Conservation (phyloP, 768 basidiomycete genomes). For the Tylopilus felleus region DNA sequence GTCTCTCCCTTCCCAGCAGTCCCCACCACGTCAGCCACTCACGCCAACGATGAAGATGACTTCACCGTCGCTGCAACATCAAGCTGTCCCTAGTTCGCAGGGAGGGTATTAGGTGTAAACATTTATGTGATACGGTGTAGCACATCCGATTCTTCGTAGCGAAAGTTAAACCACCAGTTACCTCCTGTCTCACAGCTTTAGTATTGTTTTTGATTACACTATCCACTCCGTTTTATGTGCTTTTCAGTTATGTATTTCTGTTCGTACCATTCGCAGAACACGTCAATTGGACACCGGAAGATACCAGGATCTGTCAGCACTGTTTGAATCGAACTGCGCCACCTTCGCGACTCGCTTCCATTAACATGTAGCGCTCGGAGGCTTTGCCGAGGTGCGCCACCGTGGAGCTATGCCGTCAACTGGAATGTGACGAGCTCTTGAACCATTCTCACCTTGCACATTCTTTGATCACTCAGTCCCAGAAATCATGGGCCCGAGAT, state of each 20-base stretch:
- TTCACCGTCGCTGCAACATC: slow-evolving; percentile 55
- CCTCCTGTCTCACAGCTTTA: slow-evolving; percentile 20
- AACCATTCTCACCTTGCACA: too few relatives aligned
- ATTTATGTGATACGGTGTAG: slow-evolving; percentile 11
- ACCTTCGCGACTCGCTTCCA: too few relatives aligned
- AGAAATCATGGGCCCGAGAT: too few relatives aligned
- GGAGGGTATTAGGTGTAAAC: slow-evolving; percentile 44
- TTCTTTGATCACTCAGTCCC: too few relatives aligned
- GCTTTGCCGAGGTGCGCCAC: too few relatives aligned
- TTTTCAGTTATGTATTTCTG: slow-evolving; percentile 36
- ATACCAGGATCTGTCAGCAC: slow-evolving; percentile 2
- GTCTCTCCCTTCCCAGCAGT: slow-evolving; percentile 37
- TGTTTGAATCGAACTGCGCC: background rate
- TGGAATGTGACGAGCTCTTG: too few relatives aligned
- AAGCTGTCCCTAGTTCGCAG: slow-evolving; percentile 49
- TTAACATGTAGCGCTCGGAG: too few relatives aligned
- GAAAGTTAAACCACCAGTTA: slow-evolving; percentile 9
- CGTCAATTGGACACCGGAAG: slow-evolving; percentile 12
- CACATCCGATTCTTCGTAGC: slow-evolving; percentile 10
- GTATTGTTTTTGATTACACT: slow-evolving; percentile 34
- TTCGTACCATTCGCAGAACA: slow-evolving; percentile 26
- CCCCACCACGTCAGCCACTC: slow-evolving; percentile 48
- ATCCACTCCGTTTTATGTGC: slow-evolving; percentile 36
- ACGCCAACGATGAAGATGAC: slow-evolving; percentile 52
- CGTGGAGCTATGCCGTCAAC: too few relatives aligned